Evolutionary conservation across 768 basidiomycete species (phyloP), one percentile per base, ranked within the genome.

Genomic region (Kwoniella heveanensis): DNA sequence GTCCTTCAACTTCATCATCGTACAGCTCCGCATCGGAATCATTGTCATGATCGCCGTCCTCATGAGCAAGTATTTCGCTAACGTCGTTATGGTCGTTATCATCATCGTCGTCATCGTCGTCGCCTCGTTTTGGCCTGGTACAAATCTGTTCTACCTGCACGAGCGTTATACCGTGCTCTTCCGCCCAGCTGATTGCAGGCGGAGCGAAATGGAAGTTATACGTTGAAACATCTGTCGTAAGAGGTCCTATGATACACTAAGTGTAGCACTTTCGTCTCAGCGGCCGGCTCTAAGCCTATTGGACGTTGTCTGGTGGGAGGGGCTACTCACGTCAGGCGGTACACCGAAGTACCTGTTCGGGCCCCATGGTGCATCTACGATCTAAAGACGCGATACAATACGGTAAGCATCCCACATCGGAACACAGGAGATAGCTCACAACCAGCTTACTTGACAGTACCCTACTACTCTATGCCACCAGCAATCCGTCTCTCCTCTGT

Each of bases 401-500:
- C 10, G 36, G n/a, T 21, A 2, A 25, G 24, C 15, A 37, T 25
- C 21, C 2, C 46, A 54, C 47, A 2, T n/a, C 29, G 25, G 15
- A 25, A 10, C 21, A 1, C 2, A 24, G 46, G 10, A 17, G 17
- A 44, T 9, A 19, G 17, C 17, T 44, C 17, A 17, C 10, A 10
- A 3, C 3, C 10, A 44, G 19, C 71, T 46, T 36, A 77, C 72
- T 62, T 77, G 76, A 54, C 76, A 77, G 39, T 68, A 63, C 17
- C 36, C 60, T 9, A 68, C 60, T 1, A 69, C 13, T 21, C 55
- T 29, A 48, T 70, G 64, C 76, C 76, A 77, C 67, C 69, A 72
- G 57, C 76, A 77, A 55, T 70, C 63, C 8, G 61, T 59, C n/a
- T 74, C 71, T 19, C 73, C 76, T 46, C 46, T 67, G 56, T 77